Percentiles rank a stretch among this genome's conserved stretches.
These are phyloP conservation scores for Cladosporium cucumerinum DNA, from an alignment of 2,329 filamentous ascomycete species.

Conservation along the genomic window DNA sequence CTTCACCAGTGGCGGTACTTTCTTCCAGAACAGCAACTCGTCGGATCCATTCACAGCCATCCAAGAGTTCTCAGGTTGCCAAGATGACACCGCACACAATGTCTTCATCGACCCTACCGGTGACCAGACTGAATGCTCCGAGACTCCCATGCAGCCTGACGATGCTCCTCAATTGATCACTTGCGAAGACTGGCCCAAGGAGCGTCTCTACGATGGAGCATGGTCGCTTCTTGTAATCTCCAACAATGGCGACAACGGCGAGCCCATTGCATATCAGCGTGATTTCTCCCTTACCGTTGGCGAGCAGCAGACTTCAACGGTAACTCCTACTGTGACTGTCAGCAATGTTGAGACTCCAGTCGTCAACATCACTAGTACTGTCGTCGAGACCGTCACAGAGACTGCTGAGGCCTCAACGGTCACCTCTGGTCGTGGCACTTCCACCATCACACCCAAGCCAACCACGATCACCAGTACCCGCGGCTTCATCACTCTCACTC, in stretches of 20 bases:
- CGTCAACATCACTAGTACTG: slow-evolving; percentile 27
- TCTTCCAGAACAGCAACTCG: slow-evolving; percentile 46
- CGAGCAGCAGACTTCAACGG: slow-evolving; percentile 33
- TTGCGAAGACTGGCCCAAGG: slow-evolving; percentile 38
- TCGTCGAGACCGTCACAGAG: slow-evolving; percentile 25
- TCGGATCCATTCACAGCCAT: slow-evolving; percentile 43
- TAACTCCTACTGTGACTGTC: slow-evolving; percentile 25
- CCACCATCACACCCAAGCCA: slow-evolving; percentile 23
- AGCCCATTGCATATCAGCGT: slow-evolving; percentile 46
- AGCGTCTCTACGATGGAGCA: slow-evolving; percentile 42
- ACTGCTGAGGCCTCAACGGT: slow-evolving; percentile 27
- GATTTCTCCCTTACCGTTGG: slow-evolving; percentile 40
- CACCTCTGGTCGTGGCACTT: slow-evolving; percentile 18
- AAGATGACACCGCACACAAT: slow-evolving; percentile 40
- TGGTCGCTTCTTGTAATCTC: slow-evolving; percentile 44
- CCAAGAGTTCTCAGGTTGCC: slow-evolving; percentile 45
- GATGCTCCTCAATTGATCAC: slow-evolving; percentile 39
- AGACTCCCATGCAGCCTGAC: slow-evolving; percentile 41
- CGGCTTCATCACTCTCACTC: slow-evolving; percentile 28
- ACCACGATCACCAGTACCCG: slow-evolving; percentile 23
- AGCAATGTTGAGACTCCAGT: slow-evolving; percentile 25
- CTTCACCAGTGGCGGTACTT: slow-evolving; percentile 42
- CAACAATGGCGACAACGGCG: slow-evolving; percentile 41
- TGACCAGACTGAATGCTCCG: slow-evolving; percentile 41
- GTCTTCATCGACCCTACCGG: slow-evolving; percentile 42